These are phyloP conservation scores for Trichoderma harzianum DNA, from an alignment of 2,329 filamentous ascomycete genomes.

Conservation along the genomic window DNA sequence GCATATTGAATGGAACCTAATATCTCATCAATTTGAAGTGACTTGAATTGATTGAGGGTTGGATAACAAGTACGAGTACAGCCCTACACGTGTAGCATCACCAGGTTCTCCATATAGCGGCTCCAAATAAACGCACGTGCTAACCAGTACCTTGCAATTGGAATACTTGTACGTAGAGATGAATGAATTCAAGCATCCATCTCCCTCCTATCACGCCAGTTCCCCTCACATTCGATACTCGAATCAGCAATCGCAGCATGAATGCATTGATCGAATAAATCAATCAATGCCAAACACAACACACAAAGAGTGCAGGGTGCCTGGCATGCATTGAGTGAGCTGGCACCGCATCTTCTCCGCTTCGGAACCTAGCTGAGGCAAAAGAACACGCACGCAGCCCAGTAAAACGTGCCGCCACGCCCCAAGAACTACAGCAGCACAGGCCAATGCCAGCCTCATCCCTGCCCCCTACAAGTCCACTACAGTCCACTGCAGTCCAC, in stretches of 20 bases:
- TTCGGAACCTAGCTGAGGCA: neutral
- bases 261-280: neutral
- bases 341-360: neutral
- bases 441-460: neutral
- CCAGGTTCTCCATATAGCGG: neutral
- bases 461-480: neutral
- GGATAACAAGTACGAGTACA: neutral
- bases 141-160: neutral
- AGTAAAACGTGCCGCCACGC: neutral
- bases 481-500: neutral
- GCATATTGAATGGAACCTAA: neutral
- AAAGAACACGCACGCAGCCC: neutral
- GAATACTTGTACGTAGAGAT: neutral
- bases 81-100: neutral
- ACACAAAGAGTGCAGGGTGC: neutral
- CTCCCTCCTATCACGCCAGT: neutral
- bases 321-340: neutral
- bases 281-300: neutral
- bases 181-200: neutral
- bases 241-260: neutral
- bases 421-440: neutral
- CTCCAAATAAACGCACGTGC: neutral
- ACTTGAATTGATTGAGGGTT: neutral
- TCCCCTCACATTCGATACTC: neutral
- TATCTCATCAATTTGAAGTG: neutral